A percentile compares a stretch with the other conserved stretches of the same genome.
Evolutionary conservation across 2,329 filamentous ascomycete genomes (phyloP).

Genomic region (Tolypocladium nubicola): DNA sequence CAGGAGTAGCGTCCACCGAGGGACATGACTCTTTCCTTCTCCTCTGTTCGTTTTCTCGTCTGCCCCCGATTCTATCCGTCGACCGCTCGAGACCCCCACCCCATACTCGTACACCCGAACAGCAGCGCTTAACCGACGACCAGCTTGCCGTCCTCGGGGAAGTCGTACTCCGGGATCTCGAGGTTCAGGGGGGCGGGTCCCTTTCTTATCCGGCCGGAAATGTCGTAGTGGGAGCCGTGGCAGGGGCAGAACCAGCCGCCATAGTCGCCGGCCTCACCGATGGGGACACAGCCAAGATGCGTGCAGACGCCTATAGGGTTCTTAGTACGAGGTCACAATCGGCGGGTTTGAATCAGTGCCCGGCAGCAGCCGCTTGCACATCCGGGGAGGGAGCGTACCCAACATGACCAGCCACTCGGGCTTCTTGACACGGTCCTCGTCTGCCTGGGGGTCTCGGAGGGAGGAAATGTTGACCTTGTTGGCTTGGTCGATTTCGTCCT

Average conservation of each 20-base stretch:
- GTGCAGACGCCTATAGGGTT: constrained; percentile 77
- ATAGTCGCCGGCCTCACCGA: constrained; percentile 95
- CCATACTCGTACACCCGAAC: constrained; percentile 10
- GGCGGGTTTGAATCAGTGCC: neutral
- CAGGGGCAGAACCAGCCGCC: constrained; percentile 99
- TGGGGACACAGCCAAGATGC: constrained; percentile 97
- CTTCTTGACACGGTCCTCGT: constrained; percentile 91
- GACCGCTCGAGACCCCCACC: neutral
- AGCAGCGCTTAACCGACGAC: constrained; percentile 69
- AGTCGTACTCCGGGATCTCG: constrained; percentile 86
- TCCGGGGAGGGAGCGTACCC: constrained; percentile 42
- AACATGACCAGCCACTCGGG: constrained; percentile 99
- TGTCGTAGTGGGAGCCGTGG: constrained; percentile 99
- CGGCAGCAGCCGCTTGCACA: neutral
- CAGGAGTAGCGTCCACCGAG: constrained; percentile 14
- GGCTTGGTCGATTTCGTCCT: constrained; percentile 87
- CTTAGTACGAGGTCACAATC: neutral
- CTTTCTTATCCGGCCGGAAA: constrained; percentile 95
- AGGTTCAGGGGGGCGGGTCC: constrained; percentile 96
- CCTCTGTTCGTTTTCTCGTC: constrained; percentile 6
- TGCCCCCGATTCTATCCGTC: constrained; percentile 9
- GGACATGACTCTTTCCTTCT: constrained; percentile 5
- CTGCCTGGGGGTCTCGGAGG: constrained; percentile 84
- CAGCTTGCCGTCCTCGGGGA: constrained; percentile 80
- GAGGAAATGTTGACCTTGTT: constrained; percentile 74